Base-by-base conservation (phyloP, 1,284 basidiomycete genomes). In the Moesziomyces parantarcticus region DNA sequence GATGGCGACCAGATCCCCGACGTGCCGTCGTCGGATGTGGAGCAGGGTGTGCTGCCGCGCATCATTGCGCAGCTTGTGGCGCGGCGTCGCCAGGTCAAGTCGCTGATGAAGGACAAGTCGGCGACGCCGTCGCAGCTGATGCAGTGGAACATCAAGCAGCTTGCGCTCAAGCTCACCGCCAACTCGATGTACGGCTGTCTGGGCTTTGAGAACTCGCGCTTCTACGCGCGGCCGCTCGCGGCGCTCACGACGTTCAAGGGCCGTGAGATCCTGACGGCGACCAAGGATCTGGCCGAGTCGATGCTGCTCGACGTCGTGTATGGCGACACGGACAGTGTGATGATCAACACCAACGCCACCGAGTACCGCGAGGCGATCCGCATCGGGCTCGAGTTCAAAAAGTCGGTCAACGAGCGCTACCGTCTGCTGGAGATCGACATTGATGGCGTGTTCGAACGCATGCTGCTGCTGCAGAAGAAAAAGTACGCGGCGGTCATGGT, bases 151-250 rank as follows among this genome's bases (percentile, higher is more conserved):
- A 97, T 99, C 86, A 96, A 95, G 84, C 97, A 99, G 82, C 90
- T 93, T 83, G 97, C 97, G 6, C 87, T 99, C 61, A 99, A 99
- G 86, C 90, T 99, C 52, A 99, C 96, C 1, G 97, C 97, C 63
- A 99, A 99, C 87, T 96, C 93, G 87, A 99, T 99, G 96, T 99
- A 99, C 85, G 97, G 97, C 22, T 99, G 97, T 88, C 90, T 99
- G 29, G 97, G 97, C 55, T 99, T 98, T 84, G 93, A 96, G 82
- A 92, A 95, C 73, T 97, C 95, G 20, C 88, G 97, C 48, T 99
- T 99, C 87, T 97, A 95, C 76, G 97, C 96, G n/a, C 89, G 93
- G 39, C 94, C 95, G 0, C 89, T 99, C 16, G 97, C 97, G 8
- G 94, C 96, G 44, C 88, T 99, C 55, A 98, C 95, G 23, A 99